Evolutionary conservation across 108 stramenopile species (phyloP).

Genomic region (Licmophora abbreviata): DNA sequence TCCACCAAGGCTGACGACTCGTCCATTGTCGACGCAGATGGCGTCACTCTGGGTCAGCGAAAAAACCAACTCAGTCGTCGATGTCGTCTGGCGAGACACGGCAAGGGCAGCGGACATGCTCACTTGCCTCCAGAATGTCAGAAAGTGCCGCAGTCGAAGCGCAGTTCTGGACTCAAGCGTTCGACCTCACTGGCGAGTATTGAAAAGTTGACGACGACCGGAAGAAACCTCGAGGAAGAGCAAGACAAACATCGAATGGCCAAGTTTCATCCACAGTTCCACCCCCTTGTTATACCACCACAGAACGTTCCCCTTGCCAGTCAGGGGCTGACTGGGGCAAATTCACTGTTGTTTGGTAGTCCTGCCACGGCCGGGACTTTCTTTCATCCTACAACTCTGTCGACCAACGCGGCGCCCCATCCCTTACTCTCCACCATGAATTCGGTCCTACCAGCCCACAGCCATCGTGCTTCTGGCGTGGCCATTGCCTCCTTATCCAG

Average conservation of each 20-base stretch:
- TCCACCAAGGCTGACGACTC: constrained; percentile 23
- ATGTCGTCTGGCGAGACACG: constrained; percentile 36
- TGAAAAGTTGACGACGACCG: too few relatives aligned
- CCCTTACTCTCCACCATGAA: too few relatives aligned
- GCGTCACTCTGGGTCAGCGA: constrained; percentile 66
- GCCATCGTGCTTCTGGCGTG: constrained; percentile 19
- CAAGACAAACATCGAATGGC: constrained; percentile 11
- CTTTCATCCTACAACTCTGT: neutral
- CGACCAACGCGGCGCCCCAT: too few relatives aligned
- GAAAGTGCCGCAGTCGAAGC: neutral
- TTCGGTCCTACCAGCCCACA: too few relatives aligned
- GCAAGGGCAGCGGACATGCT: neutral
- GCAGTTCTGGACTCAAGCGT: neutral
- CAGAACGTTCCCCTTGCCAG: neutral
- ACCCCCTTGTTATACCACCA: neutral
- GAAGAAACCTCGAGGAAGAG: too few relatives aligned
- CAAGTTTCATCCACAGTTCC: constrained; percentile 32
- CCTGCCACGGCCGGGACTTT: too few relatives aligned
- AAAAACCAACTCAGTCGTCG: constrained; percentile 76
- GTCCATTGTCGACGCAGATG: constrained; percentile 41
- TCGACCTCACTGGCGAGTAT: neutral
- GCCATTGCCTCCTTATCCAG: constrained; percentile 29
- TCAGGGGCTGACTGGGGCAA: too few relatives aligned
- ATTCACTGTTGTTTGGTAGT: too few relatives aligned
- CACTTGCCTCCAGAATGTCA: neutral